Evolutionary conservation across 2,329 filamentous ascomycete species (phyloP).

Genomic region (Alternaria alternata): DNA sequence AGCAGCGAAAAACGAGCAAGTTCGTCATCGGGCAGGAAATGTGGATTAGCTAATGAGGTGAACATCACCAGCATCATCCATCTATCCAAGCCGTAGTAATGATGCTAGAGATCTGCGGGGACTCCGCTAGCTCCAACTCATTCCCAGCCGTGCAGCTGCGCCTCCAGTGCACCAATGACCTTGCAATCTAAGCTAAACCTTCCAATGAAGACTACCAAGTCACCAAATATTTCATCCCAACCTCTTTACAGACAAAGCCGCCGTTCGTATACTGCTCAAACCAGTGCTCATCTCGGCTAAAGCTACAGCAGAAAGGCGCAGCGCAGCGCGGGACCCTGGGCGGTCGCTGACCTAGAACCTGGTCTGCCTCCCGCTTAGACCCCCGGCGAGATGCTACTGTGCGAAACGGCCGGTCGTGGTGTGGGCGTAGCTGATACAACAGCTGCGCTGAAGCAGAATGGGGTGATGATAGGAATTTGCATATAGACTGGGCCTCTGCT

Average conservation of each 20-base stretch:
- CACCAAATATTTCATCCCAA: neutral
- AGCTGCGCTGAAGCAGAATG: neutral
- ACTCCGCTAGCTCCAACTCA: neutral
- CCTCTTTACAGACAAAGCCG: neutral
- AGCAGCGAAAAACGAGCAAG: neutral
- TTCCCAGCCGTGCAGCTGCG: slow-evolving; percentile 1
- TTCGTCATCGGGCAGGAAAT: neutral
- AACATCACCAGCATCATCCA: neutral
- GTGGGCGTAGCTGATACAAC: slow-evolving; percentile 17
- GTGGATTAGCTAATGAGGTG: neutral
- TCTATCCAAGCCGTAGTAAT: neutral
- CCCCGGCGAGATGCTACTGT: slow-evolving; percentile 7
- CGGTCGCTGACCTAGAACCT: neutral
- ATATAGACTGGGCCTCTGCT: slow-evolving; percentile 4
- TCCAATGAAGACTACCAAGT: neutral
- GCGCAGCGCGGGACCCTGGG: neutral
- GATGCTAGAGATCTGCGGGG: neutral
- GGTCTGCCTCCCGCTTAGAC: slow-evolving; percentile 5
- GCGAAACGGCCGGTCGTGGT: slow-evolving; percentile 12
- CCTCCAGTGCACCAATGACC: neutral
- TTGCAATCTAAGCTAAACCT: neutral
- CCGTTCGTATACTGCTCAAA: neutral
- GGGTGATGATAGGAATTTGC: neutral
- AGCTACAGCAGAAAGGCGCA: slow-evolving; percentile 6
- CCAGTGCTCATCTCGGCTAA: neutral